phyloP scores from a whole-genome alignment of 1,139 yeast genomes.

The Saccharomyces hybrid region DNA sequence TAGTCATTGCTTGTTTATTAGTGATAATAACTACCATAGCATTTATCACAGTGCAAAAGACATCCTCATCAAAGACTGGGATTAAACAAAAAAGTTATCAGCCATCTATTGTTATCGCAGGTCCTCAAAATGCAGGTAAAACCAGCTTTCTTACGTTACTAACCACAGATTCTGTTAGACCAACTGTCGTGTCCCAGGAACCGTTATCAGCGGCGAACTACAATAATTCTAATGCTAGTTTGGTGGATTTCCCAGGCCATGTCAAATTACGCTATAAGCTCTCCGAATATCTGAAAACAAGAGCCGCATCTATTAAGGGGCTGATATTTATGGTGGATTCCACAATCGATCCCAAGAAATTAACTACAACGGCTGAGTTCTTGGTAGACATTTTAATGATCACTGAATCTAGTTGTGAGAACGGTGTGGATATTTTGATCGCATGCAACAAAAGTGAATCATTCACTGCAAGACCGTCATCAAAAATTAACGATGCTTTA shows the following conservation, averaged over 20 bases:
- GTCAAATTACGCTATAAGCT: conserved; percentile 53
- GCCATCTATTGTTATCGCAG: conserved; percentile 64
- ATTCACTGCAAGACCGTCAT: conserved; percentile 70
- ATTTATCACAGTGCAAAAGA: conserved; percentile 22
- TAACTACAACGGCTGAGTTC: conserved; percentile 45
- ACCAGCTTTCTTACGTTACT: conserved; percentile 49
- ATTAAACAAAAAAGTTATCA: conserved; percentile 26
- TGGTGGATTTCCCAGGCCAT: conserved; percentile 85
- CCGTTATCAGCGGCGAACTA: conserved; percentile 36
- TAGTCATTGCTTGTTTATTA: conserved; percentile 18
- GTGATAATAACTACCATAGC: conserved; percentile 21
- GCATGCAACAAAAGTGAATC: conserved; percentile 80
- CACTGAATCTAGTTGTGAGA: conserved; percentile 47
- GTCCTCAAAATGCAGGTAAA: conserved; percentile 70
- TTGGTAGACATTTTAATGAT: conserved; percentile 47
- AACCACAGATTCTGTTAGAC: conserved; percentile 16
- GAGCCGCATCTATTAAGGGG: conserved; percentile 45
- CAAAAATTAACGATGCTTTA: conserved; percentile 49
- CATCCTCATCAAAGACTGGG: conserved; percentile 12
- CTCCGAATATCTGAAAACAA: conserved; percentile 39
- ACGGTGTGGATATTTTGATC: conserved; percentile 62
- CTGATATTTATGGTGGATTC: conserved; percentile 65
- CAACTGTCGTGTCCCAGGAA: conserved; percentile 29
- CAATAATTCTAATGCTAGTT: conserved; percentile 33
- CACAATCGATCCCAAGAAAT: conserved; percentile 40